phyloP scores from a whole-genome alignment of 176 grass and related monocot genomes.

The Triticum turgidum region DNA sequence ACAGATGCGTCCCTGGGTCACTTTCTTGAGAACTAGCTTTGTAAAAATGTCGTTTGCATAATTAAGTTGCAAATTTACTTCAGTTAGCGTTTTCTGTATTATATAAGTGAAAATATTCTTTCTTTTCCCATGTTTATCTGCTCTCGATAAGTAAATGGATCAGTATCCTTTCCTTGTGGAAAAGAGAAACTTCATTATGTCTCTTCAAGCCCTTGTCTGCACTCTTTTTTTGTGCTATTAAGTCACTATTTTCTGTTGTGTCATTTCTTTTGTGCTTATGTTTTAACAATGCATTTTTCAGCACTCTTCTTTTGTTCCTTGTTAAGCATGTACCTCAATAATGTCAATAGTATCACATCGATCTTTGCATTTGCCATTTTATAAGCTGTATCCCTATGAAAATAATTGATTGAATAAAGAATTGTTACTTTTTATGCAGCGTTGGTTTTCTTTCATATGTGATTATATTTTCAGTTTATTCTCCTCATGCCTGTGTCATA shows the following conservation, averaged over 20 bases:
- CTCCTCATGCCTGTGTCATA: background rate
- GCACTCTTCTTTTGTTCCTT: background rate
- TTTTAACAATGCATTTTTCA: constrained; percentile 6
- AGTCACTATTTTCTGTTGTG: background rate
- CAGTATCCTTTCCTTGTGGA: background rate
- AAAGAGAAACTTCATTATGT: background rate
- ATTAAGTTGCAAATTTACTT: background rate
- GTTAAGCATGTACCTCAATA: background rate
- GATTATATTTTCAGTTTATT: background rate
- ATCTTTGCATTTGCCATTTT: background rate
- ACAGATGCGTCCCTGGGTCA: background rate
- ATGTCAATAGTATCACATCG: background rate
- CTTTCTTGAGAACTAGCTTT: constrained; percentile 5
- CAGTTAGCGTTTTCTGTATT: background rate
- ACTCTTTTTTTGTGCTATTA: background rate
- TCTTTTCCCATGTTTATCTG: background rate
- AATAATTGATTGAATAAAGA: background rate
- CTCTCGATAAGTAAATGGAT: background rate
- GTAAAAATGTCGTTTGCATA: background rate
- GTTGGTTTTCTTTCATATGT: background rate
- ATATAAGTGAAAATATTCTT: background rate
- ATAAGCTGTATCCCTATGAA: background rate
- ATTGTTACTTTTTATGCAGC: background rate
- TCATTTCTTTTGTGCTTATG: background rate
- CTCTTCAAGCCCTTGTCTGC: background rate